Percentiles rank a stretch among this genome's conserved stretches.
Evolutionary conservation across 2,329 filamentous ascomycete genomes (phyloP).

Genomic region (Cephalotrichum gorgonifer): DNA sequence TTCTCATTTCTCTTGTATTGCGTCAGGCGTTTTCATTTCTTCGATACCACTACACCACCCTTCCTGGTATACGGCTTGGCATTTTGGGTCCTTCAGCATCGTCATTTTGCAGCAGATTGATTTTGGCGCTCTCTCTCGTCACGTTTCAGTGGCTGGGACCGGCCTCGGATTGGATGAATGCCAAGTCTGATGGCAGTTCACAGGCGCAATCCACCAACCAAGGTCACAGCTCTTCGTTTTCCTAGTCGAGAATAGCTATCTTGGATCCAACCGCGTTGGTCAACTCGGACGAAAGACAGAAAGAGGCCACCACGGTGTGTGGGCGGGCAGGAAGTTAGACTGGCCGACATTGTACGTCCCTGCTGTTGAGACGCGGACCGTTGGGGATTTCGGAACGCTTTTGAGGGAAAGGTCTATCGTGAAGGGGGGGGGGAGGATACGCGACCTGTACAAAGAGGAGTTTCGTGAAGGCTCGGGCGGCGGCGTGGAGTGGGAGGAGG

Average conservation of each 20-base stretch:
- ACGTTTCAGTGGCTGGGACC: background rate
- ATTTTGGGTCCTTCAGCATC: background rate
- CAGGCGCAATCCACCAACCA: background rate
- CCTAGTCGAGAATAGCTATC: background rate
- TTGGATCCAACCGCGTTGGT: background rate
- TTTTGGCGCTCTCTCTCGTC: background rate
- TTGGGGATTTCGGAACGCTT: background rate
- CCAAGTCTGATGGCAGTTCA: background rate
- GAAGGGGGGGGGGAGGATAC: background rate
- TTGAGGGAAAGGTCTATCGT: background rate
- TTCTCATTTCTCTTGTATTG: slow-evolving; percentile 2
- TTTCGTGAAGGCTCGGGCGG: background rate
- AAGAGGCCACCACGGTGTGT: background rate
- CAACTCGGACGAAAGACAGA: background rate
- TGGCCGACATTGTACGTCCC: background rate
- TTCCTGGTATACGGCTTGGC: slow-evolving; percentile 1
- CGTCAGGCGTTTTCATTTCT: slow-evolving; percentile 5
- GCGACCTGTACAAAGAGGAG: background rate
- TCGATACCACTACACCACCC: slow-evolving; percentile 5
- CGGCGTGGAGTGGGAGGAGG: background rate
- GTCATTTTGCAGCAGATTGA: background rate
- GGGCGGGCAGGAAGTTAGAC: background rate
- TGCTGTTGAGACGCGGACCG: background rate
- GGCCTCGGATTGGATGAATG: background rate
- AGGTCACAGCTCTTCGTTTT: background rate